Conservation (phyloP, 148 eudicot species). For the Spergularia bocconei region DNA sequence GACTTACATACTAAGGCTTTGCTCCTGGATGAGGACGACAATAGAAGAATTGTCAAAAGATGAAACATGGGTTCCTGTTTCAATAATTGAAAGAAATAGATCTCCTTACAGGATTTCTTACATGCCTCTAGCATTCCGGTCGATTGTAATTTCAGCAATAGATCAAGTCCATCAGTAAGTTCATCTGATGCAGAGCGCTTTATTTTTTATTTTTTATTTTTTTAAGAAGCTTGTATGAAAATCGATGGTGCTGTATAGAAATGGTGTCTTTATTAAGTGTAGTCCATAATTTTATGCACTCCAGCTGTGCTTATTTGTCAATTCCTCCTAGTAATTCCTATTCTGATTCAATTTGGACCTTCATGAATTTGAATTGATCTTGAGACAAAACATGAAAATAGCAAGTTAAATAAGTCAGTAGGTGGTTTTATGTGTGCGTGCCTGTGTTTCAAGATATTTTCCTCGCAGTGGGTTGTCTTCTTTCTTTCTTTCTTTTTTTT, state of each 20-base stretch:
- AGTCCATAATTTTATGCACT: background rate
- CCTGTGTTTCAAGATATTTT: background rate
- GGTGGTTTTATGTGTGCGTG: background rate
- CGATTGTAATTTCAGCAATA: constrained; percentile 69
- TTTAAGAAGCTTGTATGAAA: background rate
- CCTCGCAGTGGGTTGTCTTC: no score
- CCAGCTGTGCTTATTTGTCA: background rate
- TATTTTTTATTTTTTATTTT: background rate
- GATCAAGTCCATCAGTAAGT: constrained; percentile 62
- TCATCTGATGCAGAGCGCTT: constrained; percentile 27
- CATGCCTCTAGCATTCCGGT: constrained; percentile 82
- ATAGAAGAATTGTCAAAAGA: constrained; percentile 74
- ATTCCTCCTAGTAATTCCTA: background rate
- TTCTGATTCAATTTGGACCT: background rate
- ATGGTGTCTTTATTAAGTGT: background rate
- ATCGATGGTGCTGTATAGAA: background rate
- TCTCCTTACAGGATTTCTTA: constrained; percentile 86
- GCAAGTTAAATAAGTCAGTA: background rate
- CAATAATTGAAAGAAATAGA: constrained; percentile 86
- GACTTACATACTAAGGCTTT: constrained; percentile 78
- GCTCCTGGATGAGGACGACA: constrained; percentile 92
- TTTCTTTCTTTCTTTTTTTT: no score
- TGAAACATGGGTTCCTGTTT: constrained; percentile 89
- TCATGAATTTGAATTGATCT: background rate
- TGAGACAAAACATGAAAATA: background rate